Base-by-base conservation (phyloP, 805 yeast genomes). In the Suhomyces pyralidae region DNA sequence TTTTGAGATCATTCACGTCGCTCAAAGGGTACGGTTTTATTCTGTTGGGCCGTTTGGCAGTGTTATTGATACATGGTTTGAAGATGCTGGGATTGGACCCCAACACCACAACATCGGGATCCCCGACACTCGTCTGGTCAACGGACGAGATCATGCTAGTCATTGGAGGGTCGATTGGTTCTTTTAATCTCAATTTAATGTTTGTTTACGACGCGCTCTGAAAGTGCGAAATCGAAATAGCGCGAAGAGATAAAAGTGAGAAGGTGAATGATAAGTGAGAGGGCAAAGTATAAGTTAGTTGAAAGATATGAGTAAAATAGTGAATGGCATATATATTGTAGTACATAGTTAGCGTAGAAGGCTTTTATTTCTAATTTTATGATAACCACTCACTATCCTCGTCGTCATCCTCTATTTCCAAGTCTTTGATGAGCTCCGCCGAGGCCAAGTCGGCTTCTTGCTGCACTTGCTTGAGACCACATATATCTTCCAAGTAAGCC, bases 401-500 rank as follows among this genome's bases (percentile, higher is more conserved):
- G 47, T 75, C 79, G 14, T 59, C 70, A n/a, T 63, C 75, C 42
- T 79, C 72, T 34, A 73, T 57, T 10, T 61, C 64, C 48, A 71
- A 40, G 5, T 67, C 71, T 6, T 59, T 58, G 56, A 69, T 47
- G 49, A 69, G 51, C 30, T 51, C 59, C 36, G 57, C 65, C 0
- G 73, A 74, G 0, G 81, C 79, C 55, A 72, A 60, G 53, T 88
- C 96, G 0, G 93, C 92, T 48, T 81, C 82, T 45, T 79, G 69
- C 58, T 90, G 96, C 1, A 93, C 83, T 46, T 82, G 77, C 1
- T 83, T 78, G 50, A 94, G 77, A 0, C 99, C 99, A 58, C 96
- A 84, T 3, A 91, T 62, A 26, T 82, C 82, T 58, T 91, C 97
- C 38, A 96, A 76, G 60, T 82, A 87, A 17, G 73, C 76, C 0